Evolutionary conservation across 139 green algal species (phyloP), one percentile per base, ranked within the genome.

Genomic region (Coelastrella sp.): DNA sequence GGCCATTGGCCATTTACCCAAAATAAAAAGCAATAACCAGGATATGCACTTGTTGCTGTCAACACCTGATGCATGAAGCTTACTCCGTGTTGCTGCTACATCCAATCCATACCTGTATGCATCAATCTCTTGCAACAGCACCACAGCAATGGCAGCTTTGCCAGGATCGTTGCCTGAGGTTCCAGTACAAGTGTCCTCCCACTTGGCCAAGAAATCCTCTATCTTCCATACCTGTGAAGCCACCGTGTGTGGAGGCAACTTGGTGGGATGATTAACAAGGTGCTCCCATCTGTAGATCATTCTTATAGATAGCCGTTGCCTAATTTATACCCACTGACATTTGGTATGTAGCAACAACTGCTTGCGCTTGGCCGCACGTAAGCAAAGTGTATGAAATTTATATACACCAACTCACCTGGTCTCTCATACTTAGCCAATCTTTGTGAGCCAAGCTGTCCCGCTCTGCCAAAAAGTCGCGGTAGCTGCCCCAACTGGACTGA

Each of bases 171-270:
- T 17, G 5, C 48, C 64, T 11, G 51, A 63, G 11, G 48, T 37
- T 3, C 62, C 60, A 41, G 38, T 75, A 40, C 60, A 84, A 40
- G 37, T 63, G 35, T 35, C 32, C 84, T 79, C 68, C 94, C 94
- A 98, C 74, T 96, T 94, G 51, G 81, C 62, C 38, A 97, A 77
- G 87, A 96, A 97, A 88, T 98, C 94, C 66, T 98, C 94, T 2
- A 98, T 88, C 82, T 93, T 93, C 88, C 88, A 93, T 30, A 93
- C 89, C 89, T 94, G 85, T 25, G 30, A 43, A 37, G 21, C 30
- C 21, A 68, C 48, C n/a, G n/a, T n/a, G n/a, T n/a, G n/a, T n/a
- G n/a, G n/a, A n/a, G n/a, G n/a, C n/a, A n/a, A n/a, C n/a, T n/a
- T n/a, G n/a, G n/a, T n/a, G n/a, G n/a, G n/a, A n/a, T n/a, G n/a